phyloP scores from a whole-genome alignment of 345 rosid genomes.

The Melastoma malabathricum region DNA sequence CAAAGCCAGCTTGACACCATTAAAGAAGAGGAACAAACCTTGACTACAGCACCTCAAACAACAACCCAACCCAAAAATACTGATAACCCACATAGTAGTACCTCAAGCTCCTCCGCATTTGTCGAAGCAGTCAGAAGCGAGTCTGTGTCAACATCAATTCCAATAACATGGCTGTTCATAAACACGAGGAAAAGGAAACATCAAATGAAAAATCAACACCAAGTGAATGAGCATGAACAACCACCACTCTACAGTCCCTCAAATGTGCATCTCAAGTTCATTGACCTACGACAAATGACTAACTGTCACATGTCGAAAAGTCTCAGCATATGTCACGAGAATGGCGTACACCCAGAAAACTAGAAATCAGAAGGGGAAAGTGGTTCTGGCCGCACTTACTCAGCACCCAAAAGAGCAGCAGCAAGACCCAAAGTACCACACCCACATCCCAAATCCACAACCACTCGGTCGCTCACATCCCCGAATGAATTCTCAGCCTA shows the following conservation, averaged over 20 bases:
- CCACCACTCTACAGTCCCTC: too few relatives aligned
- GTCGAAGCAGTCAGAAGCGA: conserved; percentile 62
- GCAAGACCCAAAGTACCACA: conserved; percentile 86
- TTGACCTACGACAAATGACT: not conserved
- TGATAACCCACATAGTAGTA: conserved; percentile 8
- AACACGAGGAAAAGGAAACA: not conserved
- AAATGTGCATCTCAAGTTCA: too few relatives aligned
- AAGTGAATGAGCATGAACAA: too few relatives aligned
- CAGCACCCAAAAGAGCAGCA: conserved; percentile 82
- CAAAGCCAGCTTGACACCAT: conserved; percentile 7
- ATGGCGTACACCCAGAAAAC: not conserved
- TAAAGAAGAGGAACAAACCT: not conserved
- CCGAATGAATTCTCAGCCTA: conserved; percentile 91
- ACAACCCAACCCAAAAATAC: not conserved
- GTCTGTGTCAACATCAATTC: conserved; percentile 61
- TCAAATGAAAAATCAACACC: too few relatives aligned
- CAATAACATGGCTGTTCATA: conserved; percentile 53
- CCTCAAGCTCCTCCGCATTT: conserved; percentile 87
- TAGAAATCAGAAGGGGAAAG: not conserved
- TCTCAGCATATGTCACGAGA: not conserved
- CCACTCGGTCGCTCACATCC: conserved; percentile 57
- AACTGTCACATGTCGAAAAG: not conserved
- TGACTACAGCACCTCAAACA: too few relatives aligned
- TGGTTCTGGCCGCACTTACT: conserved; percentile 26
- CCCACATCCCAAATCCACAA: conserved; percentile 94